Evolutionary conservation across 2,329 filamentous ascomycete genomes (phyloP).

Genomic region (Kalmusia sp.): DNA sequence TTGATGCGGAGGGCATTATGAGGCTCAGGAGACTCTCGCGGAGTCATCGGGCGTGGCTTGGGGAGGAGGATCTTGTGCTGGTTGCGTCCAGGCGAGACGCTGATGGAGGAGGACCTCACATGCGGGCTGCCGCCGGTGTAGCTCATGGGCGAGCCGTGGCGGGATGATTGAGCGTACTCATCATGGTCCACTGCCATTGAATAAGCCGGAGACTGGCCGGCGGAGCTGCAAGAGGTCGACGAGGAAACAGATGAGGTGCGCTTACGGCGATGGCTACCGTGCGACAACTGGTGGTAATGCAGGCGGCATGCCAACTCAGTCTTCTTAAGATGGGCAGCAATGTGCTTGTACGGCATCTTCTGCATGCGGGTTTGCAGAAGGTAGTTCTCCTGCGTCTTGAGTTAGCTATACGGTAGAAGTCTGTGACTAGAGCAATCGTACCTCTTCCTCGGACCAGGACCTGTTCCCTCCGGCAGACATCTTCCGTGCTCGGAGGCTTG

Average conservation of each 20-base stretch:
- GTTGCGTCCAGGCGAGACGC: conserved; percentile 64
- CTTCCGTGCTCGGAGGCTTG: conserved; percentile 72
- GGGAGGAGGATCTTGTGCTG: conserved; percentile 63
- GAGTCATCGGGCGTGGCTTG: conserved; percentile 62
- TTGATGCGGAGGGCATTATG: conserved; percentile 51
- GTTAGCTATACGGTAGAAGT: conserved; percentile 22
- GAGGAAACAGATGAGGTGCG: conserved; percentile 75
- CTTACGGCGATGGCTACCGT: conserved; percentile 81
- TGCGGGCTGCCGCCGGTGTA: conserved; percentile 56
- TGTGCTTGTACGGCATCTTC: conserved; percentile 92
- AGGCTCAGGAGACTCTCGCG: conserved; percentile 47
- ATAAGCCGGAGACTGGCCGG: conserved; percentile 48
- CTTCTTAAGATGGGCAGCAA: conserved; percentile 84
- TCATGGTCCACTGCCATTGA: conserved; percentile 45
- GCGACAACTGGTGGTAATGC: conserved; percentile 85
- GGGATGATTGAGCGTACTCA: conserved; percentile 44
- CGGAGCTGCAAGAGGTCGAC: conserved; percentile 50
- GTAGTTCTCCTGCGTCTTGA: conserved; percentile 72
- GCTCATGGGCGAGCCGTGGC: conserved; percentile 52
- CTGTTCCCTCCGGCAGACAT: conserved; percentile 75
- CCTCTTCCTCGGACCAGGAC: conserved; percentile 88
- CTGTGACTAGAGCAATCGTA: conserved; percentile 49
- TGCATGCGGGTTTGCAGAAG: conserved; percentile 83
- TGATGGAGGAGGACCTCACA: conserved; percentile 36
- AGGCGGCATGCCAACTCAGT: conserved; percentile 86